Base-by-base conservation (phyloP, 2,329 filamentous ascomycete genomes). In the Hymenoscyphus fraxineus region DNA sequence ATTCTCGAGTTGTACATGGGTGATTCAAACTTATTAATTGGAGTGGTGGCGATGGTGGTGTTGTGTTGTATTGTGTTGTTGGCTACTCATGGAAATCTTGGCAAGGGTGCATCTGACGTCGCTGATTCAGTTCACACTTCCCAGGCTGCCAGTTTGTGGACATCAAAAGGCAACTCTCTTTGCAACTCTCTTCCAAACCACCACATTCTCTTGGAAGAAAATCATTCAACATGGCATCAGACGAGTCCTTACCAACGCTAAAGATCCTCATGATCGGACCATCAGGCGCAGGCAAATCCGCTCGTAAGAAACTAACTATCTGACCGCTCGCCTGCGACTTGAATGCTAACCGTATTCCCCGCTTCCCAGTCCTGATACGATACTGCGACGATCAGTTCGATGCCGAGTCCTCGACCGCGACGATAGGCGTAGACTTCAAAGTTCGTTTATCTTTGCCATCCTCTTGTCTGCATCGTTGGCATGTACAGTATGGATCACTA, bases 371-470 rank as follows among this genome's bases (percentile, higher is more conserved):
- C 66, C 75, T 85, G 58, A 79, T 82, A 65, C 77, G 82, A 70
- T 85, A 85, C 68, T 84, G 81, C 72, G 82, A 85, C 67, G 81
- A 85, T 71, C 81, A 84, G 69, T 85, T 84, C 69, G 83, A 85
- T 65, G 79, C 81, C 5, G 82, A 85, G 70, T 80, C 78, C 41
- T 80, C 81, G 3, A 80, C 82, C 6, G 82, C 83, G 6, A 85
- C 83, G 2, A 85, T 85, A 67, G 83, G 83, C 38, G 82, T 85
- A 65, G 83, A 85, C 70, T 85, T 83, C 74, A 83, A 83, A 75
- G 82, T 84, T 69, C 40, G 64, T 38, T n/a, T 27, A 3, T n/a
- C 15, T 12, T n/a, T 56, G 31, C 38, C 47, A 40, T 39, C 44
- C 41, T 15, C 13, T 57, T 19, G 32, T 55, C 9, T 60, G 60